These are phyloP conservation scores for Closterium sp. DNA, from an alignment of 139 green algal species.

Conservation along the genomic window DNA sequence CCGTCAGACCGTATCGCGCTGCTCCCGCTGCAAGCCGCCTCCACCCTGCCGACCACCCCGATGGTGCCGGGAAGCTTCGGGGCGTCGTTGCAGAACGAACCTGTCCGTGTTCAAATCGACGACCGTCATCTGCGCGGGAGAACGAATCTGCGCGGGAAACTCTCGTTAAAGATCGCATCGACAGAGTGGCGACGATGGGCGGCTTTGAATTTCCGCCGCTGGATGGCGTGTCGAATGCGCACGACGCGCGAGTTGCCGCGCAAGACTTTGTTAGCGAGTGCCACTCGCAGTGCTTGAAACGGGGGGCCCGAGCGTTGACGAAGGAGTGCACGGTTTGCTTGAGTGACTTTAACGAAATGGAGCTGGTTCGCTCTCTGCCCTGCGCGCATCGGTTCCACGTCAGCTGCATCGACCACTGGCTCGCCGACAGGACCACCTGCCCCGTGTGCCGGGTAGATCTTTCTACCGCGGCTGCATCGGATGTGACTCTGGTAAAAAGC, in stretches of 20 bases:
- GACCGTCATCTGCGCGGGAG: no score
- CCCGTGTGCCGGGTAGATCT: conserved; percentile 16
- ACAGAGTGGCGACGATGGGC: no score
- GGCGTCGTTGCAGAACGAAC: not conserved
- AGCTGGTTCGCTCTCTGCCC: not conserved
- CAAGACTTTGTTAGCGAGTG: no score
- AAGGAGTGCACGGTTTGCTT: not conserved
- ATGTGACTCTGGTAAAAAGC: not conserved
- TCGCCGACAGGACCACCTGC: not conserved
- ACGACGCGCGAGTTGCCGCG: no score
- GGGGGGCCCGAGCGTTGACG: not conserved
- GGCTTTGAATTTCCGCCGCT: no score
- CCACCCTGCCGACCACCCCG: not conserved
- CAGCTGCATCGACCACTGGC: not conserved
- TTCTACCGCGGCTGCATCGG: not conserved
- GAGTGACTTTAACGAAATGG: not conserved
- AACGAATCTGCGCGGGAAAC: no score
- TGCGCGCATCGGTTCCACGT: not conserved
- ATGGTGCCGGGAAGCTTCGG: not conserved
- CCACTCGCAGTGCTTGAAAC: not conserved
- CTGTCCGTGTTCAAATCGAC: no score
- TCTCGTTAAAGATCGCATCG: no score
- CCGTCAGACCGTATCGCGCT: not conserved
- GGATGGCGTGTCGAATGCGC: no score
- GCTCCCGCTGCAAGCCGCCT: not conserved